Conservation (phyloP, 495 filamentous ascomycete species). For the Glarea lozoyensis region DNA sequence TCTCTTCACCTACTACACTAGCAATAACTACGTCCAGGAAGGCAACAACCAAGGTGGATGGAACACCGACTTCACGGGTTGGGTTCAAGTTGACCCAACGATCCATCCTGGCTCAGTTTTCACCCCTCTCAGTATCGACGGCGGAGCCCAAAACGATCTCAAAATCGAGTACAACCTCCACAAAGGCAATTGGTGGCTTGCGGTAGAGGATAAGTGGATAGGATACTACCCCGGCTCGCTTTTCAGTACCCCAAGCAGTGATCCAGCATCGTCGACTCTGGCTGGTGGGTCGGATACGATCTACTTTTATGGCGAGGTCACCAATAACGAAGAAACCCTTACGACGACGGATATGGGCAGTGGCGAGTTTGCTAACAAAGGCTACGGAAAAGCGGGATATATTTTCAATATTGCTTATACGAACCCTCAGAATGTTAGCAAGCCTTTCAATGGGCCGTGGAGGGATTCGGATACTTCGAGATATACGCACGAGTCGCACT, state of each 20-base stretch:
- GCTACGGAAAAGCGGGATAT: slow-evolving; percentile 18
- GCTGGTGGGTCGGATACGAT: slow-evolving; percentile 15
- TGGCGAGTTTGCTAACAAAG: slow-evolving; percentile 16
- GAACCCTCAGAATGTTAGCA: background rate
- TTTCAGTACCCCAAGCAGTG: slow-evolving; percentile 2
- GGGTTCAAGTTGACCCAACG: slow-evolving; percentile 19
- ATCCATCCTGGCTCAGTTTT: slow-evolving; percentile 21
- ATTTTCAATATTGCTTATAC: slow-evolving; percentile 20
- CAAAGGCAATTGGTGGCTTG: slow-evolving; percentile 24
- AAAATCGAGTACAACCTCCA: slow-evolving; percentile 18
- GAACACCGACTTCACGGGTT: slow-evolving; percentile 21
- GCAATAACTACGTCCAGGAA: slow-evolving; percentile 14
- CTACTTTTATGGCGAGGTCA: slow-evolving; percentile 24
- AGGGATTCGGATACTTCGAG: slow-evolving; percentile 13
- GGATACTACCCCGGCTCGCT: slow-evolving; percentile 21
- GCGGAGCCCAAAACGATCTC: slow-evolving; percentile 20
- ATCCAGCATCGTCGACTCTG: slow-evolving; percentile 10
- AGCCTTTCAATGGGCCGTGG: slow-evolving; percentile 13
- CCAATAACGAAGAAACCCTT: slow-evolving; percentile 13
- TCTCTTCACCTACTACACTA: slow-evolving; percentile 24
- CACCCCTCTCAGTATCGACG: slow-evolving; percentile 8
- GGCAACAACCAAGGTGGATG: slow-evolving; percentile 20
- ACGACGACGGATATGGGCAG: slow-evolving; percentile 27
- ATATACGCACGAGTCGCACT: slow-evolving; percentile 11
- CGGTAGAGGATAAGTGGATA: slow-evolving; percentile 20